A percentile compares a stretch with the other conserved stretches of the same genome.
These are phyloP conservation scores for Pseudogymnoascus sp. DNA, from an alignment of 2,329 filamentous ascomycete genomes.

Conservation along the genomic window DNA sequence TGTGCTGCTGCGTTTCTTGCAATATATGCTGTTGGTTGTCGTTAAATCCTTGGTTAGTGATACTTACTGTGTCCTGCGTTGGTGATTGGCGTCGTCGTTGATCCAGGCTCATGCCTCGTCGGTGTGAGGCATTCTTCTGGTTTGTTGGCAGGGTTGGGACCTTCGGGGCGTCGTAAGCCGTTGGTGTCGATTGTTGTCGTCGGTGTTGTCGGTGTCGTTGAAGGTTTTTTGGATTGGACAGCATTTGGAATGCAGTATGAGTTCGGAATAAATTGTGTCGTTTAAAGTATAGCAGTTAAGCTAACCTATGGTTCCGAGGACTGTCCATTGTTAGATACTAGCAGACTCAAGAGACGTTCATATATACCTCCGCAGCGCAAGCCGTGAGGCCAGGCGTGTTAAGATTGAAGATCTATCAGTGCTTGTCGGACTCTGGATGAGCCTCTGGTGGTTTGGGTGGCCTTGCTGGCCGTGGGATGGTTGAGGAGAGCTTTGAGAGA, in stretches of 20 bases:
- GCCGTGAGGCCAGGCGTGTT: constrained; percentile 67
- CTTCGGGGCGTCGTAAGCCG: constrained; percentile 67
- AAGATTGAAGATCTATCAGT: constrained; percentile 39
- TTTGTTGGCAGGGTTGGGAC: constrained; percentile 56
- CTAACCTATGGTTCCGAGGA: constrained; percentile 43
- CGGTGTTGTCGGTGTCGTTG: constrained; percentile 70
- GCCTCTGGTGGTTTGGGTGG: constrained; percentile 15
- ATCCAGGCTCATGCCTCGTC: constrained; percentile 79
- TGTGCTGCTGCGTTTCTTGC: constrained; percentile 87
- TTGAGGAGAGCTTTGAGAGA: background rate
- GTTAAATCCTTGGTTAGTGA: constrained; percentile 46
- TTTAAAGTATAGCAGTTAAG: constrained; percentile 41
- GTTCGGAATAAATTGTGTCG: constrained; percentile 50
- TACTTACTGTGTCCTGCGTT: constrained; percentile 38
- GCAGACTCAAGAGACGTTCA: background rate
- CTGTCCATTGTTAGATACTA: constrained; percentile 24
- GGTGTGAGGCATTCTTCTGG: constrained; percentile 51
- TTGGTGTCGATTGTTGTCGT: constrained; percentile 80
- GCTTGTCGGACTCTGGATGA: constrained; percentile 34
- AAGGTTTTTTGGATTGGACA: constrained; percentile 67
- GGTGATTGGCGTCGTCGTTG: constrained; percentile 52
- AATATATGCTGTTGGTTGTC: constrained; percentile 64
- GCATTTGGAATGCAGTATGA: constrained; percentile 65
- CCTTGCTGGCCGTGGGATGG: background rate
- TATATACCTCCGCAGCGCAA: constrained; percentile 70